Evolutionary conservation across 83 land plant species (phyloP).

Genomic region (Diphasiastrum complanatum): DNA sequence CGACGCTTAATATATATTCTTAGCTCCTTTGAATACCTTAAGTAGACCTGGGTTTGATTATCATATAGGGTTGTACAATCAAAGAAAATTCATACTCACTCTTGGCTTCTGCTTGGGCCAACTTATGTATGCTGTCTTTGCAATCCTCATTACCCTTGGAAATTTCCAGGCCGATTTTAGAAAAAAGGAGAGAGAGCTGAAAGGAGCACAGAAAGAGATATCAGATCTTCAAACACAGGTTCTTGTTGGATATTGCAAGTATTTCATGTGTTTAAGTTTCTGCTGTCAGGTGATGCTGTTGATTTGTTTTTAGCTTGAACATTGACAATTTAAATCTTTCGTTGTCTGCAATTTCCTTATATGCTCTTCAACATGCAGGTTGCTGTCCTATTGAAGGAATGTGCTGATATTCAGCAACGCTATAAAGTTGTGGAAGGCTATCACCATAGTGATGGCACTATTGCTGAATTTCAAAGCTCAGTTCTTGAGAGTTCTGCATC

Average conservation of each 20-base stretch:
- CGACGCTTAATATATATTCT: too few relatives aligned
- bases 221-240: constrained; percentile 84
- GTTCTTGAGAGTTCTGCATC: constrained; percentile 33
- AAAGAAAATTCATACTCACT: too few relatives aligned
- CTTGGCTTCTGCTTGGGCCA: too few relatives aligned
- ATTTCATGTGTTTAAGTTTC: too few relatives aligned
- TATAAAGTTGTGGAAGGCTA: constrained; percentile 35
- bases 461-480: constrained; percentile 9
- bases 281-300: too few relatives aligned
- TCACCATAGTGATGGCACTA: constrained; percentile 18
- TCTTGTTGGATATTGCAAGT: too few relatives aligned
- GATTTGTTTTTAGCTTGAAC: background rate
- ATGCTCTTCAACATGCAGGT: constrained; percentile 39
- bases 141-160: too few relatives aligned
- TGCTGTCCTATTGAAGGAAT: constrained; percentile 82
- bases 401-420: constrained; percentile 72
- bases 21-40: too few relatives aligned
- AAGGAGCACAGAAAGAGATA: constrained; percentile 45
- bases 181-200: constrained; percentile 59
- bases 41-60: too few relatives aligned
- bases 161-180: constrained; percentile 75
- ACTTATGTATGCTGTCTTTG: too few relatives aligned
- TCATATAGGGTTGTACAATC: too few relatives aligned
- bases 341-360: background rate
- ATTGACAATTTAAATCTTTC: background rate